Conservation (phyloP, 805 yeast species). For the Candida maltosa region DNA sequence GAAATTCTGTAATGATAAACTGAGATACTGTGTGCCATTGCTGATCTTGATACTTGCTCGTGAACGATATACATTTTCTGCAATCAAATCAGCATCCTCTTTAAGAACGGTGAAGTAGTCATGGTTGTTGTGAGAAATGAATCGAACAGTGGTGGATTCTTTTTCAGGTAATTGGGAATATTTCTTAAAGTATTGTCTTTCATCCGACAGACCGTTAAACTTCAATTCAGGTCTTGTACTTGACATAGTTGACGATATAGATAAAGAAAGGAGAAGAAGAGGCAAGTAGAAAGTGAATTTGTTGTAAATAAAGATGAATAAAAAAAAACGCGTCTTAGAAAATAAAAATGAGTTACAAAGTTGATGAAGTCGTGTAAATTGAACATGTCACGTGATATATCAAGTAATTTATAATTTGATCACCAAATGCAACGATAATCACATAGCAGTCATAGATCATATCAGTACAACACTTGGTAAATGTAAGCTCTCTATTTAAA, state of each 20-base stretch:
- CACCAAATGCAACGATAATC: no score
- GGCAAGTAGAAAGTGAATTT: no score
- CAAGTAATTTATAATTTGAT: no score
- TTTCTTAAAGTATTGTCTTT: conserved; percentile 40
- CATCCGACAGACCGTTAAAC: conserved; percentile 39
- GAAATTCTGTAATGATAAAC: conserved; percentile 75
- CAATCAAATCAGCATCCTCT: conserved; percentile 77
- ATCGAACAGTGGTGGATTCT: conserved; percentile 51
- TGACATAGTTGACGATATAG: conserved; percentile 12
- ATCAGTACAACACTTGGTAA: no score
- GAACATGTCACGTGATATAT: no score
- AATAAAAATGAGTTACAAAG: no score
- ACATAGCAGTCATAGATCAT: no score
- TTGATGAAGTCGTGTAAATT: no score
- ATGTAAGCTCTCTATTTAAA: no score
- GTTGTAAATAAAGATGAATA: no score
- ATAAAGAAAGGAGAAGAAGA: no score
- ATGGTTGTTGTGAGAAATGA: conserved; percentile 67
- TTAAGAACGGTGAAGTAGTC: conserved; percentile 76
- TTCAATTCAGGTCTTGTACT: conserved; percentile 22
- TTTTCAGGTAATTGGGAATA: conserved; percentile 49
- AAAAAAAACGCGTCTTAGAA: no score
- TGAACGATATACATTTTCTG: conserved; percentile 82
- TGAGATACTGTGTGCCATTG: conserved; percentile 52
- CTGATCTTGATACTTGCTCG: conserved; percentile 70